phyloP scores from a whole-genome alignment of 768 basidiomycete genomes.

The Termitomyces sp. region DNA sequence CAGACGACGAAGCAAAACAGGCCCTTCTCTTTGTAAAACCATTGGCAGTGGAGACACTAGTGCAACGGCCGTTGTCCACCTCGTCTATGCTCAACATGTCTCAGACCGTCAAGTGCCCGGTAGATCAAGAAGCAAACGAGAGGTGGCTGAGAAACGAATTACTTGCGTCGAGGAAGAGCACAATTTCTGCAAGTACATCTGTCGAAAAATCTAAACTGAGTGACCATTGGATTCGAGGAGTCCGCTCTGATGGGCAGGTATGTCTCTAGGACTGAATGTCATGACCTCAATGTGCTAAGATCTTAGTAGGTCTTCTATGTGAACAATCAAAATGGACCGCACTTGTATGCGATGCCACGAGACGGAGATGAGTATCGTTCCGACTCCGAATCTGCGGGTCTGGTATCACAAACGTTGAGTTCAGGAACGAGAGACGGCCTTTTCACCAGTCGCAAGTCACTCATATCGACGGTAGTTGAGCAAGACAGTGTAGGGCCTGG shows the following conservation, averaged over 20 bases:
- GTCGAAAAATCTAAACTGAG: constrained; percentile 39
- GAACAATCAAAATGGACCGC: constrained; percentile 82
- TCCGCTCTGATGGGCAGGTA: constrained; percentile 81
- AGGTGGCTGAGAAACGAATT: constrained; percentile 47
- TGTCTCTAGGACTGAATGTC: constrained; percentile 17
- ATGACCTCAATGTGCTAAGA: not conserved
- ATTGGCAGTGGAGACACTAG: constrained; percentile 28
- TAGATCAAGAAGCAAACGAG: constrained; percentile 42
- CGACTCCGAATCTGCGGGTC: constrained; percentile 55
- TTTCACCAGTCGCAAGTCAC: constrained; percentile 35
- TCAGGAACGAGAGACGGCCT: constrained; percentile 47
- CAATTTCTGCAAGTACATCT: constrained; percentile 25
- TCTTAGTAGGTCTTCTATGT: constrained; percentile 80
- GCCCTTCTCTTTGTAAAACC: constrained; percentile 49
- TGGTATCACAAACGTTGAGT: constrained; percentile 51
- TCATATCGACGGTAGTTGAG: constrained; percentile 29
- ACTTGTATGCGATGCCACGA: constrained; percentile 76
- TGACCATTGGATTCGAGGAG: constrained; percentile 89
- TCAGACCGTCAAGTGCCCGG: constrained; percentile 38
- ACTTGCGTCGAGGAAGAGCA: constrained; percentile 26
- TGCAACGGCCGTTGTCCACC: constrained; percentile 19
- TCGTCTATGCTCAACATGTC: constrained; percentile 40
- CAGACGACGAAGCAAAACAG: constrained; percentile 74
- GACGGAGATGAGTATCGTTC: constrained; percentile 61
- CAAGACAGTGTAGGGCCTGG: constrained; percentile 53